phyloP scores from a whole-genome alignment of 2,329 filamentous ascomycete genomes.

The Fusarium tjaetaba region DNA sequence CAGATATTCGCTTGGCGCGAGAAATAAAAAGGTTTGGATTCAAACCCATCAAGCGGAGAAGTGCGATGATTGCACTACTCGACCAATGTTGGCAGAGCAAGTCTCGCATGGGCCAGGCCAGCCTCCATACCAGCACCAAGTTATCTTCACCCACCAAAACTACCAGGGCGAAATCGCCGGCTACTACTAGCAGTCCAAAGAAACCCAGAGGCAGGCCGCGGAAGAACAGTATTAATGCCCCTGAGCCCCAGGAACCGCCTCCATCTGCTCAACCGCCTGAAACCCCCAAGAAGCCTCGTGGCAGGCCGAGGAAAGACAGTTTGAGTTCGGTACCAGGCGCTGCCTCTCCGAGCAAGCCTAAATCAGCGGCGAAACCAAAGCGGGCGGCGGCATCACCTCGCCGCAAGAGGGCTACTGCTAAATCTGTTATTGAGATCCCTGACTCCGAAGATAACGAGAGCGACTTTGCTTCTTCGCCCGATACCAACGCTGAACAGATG shows the following conservation, averaged over 20 bases:
- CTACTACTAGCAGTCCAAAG: conserved; percentile 14
- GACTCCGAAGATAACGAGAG: conserved; percentile 58
- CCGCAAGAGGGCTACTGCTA: conserved; percentile 18
- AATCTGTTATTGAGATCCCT: conserved; percentile 57
- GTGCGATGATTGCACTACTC: conserved; percentile 75
- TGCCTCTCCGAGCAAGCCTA: conserved; percentile 11
- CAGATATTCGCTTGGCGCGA: conserved; percentile 69
- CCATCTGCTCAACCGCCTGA: conserved; percentile 48
- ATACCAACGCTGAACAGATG: conserved; percentile 49
- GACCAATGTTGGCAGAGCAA: conserved; percentile 77
- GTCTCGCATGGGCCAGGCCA: conserved; percentile 43
- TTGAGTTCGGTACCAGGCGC: conserved; percentile 1
- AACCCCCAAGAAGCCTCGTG: conserved; percentile 52
- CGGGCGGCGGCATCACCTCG: conserved; percentile 22
- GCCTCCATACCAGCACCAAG: conserved; percentile 32
- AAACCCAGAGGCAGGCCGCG: conserved; percentile 50
- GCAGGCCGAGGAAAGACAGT: conserved; percentile 54
- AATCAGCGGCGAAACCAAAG: conserved; percentile 15
- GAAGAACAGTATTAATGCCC: conserved; percentile 41
- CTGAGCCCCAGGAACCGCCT: conserved; percentile 47
- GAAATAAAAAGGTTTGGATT: conserved; percentile 75
- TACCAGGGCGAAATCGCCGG: conserved; percentile 21
- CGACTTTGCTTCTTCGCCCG: conserved; percentile 45
- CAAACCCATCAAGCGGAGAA: conserved; percentile 74
- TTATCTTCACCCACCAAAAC: conserved; percentile 22